Base-by-base conservation (phyloP, 495 filamentous ascomycete genomes). In the Margaritispora aquatica region DNA sequence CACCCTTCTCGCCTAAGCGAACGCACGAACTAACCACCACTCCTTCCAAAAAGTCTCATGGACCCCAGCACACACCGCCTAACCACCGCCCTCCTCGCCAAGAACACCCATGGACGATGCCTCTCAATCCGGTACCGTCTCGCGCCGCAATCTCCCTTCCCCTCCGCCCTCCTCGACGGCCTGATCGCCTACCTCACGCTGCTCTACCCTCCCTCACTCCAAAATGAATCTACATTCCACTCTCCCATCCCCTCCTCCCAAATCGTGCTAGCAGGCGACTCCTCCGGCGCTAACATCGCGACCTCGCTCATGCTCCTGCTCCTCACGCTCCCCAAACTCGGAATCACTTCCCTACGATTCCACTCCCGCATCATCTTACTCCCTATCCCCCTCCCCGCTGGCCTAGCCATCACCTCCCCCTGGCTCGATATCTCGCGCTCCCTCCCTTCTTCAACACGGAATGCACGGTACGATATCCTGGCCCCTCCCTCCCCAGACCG, bases 111-210 rank as follows among this genome's bases (percentile, higher is more conserved):
- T 44, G 79, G 80, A 69, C 83, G 87, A 19, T 82, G 83, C 31
- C 86, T 93, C 70, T 86, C 82, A 41, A 84, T 95, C 11, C 84
- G 90, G 15, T 97, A 97, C 70, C 83, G 93, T 21, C 81, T 97
- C 1, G 83, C 91, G 8, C 93, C 93, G 7, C 89, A 96, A 66
- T 71, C 87, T 58, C 81, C 91, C 11, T 96, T 96, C 70, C 91
- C 91, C 4, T 78, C 88, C 0, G 88, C 89, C 3, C 72, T 97
- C 9, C 76, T 96, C 38, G 92, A 97, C 63, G 88, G 84, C 19
- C 70, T 96, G 3, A 76, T 86, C 19, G 85, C 88, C 1, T 97
- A 97, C 64, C 80, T 97, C 2, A 83, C 96, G 24, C 79, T 96
- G 9, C 87, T 91, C 61, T 93, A 93, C 15, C 89, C 89, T 0